phyloP scores from a whole-genome alignment of 1,284 basidiomycete species.

The Ustilago loliicola region DNA sequence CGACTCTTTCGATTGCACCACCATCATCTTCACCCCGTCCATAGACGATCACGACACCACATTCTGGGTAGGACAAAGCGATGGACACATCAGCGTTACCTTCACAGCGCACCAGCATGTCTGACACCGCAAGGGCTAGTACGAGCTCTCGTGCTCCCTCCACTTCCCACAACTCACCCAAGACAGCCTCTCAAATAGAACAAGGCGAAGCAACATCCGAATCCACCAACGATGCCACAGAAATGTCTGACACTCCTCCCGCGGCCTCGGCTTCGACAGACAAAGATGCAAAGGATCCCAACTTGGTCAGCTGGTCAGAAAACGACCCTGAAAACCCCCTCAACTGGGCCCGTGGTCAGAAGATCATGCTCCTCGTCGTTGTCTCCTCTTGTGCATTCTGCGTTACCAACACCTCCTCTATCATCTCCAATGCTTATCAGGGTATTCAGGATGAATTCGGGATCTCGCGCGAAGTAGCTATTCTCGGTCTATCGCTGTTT shows the following conservation, averaged over 20 bases:
- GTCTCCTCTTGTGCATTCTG: constrained; percentile 48
- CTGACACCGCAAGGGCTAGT: constrained; percentile 33
- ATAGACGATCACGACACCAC: neutral
- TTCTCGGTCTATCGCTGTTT: constrained; percentile 80
- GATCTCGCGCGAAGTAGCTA: constrained; percentile 78
- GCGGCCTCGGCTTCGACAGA: neutral
- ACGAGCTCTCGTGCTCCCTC: constrained; percentile 32
- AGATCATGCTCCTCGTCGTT: constrained; percentile 43
- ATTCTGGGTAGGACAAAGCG: neutral
- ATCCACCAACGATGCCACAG: neutral
- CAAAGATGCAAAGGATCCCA: constrained; percentile 28
- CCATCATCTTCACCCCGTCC: constrained; percentile 6
- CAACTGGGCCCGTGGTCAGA: constrained; percentile 39
- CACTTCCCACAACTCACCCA: constrained; percentile 12
- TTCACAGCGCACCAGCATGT: constrained; percentile 46
- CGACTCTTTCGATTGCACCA: neutral
- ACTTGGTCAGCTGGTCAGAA: constrained; percentile 44
- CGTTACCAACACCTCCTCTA: constrained; percentile 57
- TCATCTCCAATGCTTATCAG: constrained; percentile 62
- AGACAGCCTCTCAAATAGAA: constrained; percentile 22
- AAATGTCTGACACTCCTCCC: neutral
- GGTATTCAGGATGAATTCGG: constrained; percentile 75
- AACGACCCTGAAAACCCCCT: constrained; percentile 53
- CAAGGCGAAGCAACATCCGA: neutral
- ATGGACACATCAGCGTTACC: constrained; percentile 38